Evolutionary conservation across 306 rosid genomes (phyloP).

Genomic region (Aeschynomene evenia): DNA sequence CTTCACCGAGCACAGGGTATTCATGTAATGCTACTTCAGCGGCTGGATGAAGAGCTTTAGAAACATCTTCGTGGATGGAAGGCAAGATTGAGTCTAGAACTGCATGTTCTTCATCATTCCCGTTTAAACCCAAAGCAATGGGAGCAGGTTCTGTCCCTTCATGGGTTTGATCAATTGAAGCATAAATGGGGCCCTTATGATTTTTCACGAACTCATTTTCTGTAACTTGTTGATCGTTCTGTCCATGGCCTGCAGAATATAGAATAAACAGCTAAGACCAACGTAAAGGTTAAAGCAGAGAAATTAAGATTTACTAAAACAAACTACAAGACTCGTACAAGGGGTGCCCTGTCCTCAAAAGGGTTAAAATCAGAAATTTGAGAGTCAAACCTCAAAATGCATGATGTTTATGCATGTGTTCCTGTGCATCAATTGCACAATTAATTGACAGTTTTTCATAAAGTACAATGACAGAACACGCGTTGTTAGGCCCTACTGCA

Average conservation of each 20-base stretch:
- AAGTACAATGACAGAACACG: neutral
- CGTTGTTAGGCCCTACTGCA: neutral
- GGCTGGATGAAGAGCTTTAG: slow-evolving; percentile 45
- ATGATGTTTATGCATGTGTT: neutral
- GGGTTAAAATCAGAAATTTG: slow-evolving; percentile 1
- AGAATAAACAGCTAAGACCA: slow-evolving; percentile 26
- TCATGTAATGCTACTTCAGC: slow-evolving; percentile 37
- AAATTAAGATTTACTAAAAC: slow-evolving; percentile 14
- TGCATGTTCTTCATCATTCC: slow-evolving; percentile 40
- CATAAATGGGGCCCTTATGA: slow-evolving; percentile 27
- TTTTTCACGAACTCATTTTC: slow-evolving; percentile 39
- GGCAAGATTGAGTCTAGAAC: slow-evolving; percentile 48
- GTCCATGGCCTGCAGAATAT: slow-evolving; percentile 48
- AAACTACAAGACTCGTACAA: neutral
- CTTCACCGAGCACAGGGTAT: slow-evolving; percentile 36
- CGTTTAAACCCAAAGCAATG: slow-evolving; percentile 45
- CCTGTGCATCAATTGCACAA: neutral
- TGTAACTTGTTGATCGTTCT: slow-evolving; percentile 44
- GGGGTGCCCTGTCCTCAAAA: neutral
- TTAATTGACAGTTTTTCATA: neutral
- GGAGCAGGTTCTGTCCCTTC: slow-evolving; percentile 44
- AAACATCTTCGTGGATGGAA: slow-evolving; percentile 41
- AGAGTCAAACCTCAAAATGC: neutral
- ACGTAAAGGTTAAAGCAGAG: slow-evolving; percentile 12
- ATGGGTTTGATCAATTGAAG: slow-evolving; percentile 50